phyloP scores from a whole-genome alignment of 805 yeast species.

The Kluyveromyces starmeri region DNA sequence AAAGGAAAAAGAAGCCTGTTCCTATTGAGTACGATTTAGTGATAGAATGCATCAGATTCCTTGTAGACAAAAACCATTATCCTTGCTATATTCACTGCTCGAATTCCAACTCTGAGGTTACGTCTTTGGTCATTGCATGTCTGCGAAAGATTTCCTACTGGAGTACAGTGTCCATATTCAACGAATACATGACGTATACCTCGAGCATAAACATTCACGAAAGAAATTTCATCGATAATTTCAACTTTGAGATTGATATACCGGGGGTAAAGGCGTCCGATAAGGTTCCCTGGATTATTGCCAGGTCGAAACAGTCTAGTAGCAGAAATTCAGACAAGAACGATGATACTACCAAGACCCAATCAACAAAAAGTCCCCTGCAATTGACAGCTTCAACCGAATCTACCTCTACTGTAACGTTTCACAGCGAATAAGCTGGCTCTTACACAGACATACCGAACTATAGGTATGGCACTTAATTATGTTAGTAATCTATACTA shows the following conservation, averaged over 20 bases:
- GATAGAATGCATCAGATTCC: slow-evolving; percentile 46
- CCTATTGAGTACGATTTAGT: slow-evolving; percentile 66
- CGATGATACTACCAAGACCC: too few species aligned
- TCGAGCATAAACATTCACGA: slow-evolving; percentile 76
- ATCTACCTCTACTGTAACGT: neutral
- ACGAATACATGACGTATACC: slow-evolving; percentile 72
- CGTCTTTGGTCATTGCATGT: slow-evolving; percentile 79
- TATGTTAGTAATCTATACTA: too few species aligned
- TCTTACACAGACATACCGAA: neutral
- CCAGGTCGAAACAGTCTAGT: slow-evolving; percentile 8
- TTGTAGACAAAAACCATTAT: slow-evolving; percentile 48
- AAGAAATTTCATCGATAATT: slow-evolving; percentile 73
- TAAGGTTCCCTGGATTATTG: slow-evolving; percentile 30
- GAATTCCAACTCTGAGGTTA: slow-evolving; percentile 80
- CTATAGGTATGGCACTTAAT: too few species aligned
- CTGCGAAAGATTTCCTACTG: slow-evolving; percentile 74
- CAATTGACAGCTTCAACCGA: neutral
- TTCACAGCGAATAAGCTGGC: neutral
- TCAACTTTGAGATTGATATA: slow-evolving; percentile 54
- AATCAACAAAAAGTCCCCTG: too few species aligned
- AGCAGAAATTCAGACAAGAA: neutral
- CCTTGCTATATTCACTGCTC: slow-evolving; percentile 82
- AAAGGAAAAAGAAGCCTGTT: slow-evolving; percentile 74
- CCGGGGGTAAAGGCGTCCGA: slow-evolving; percentile 28
- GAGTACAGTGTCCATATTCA: slow-evolving; percentile 81